These are phyloP conservation scores for Camelina neglecta DNA, from an alignment of 345 rosid species.

Conservation along the genomic window DNA sequence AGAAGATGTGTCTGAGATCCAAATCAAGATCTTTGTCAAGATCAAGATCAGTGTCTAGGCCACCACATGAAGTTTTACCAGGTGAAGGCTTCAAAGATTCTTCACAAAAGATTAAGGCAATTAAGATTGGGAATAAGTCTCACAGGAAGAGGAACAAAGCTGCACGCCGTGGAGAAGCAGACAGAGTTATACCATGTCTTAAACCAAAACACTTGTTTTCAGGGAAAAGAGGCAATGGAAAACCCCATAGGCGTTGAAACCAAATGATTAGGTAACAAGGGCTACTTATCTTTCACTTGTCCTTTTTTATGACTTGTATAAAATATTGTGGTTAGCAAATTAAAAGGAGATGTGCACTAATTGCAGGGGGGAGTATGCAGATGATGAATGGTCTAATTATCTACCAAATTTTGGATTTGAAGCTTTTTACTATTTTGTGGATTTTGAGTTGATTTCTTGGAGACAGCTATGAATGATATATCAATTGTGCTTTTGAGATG, in stretches of 20 bases:
- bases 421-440: neutral
- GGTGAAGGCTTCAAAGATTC: constrained; percentile 88
- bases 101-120: constrained; percentile 57
- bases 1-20: constrained; percentile 58
- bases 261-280: neutral
- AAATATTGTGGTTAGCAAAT: neutral
- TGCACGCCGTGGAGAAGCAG: constrained; percentile 77
- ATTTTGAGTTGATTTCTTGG: neutral
- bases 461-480: neutral
- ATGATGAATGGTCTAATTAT: neutral
- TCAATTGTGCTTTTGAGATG: constrained; percentile 56
- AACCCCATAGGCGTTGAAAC: constrained; percentile 57
- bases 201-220: constrained; percentile 67
- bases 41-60: constrained; percentile 51
- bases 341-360: neutral
- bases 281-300: neutral
- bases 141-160: constrained; percentile 68
- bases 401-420: neutral
- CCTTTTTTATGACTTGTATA: neutral
- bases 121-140: constrained; percentile 54
- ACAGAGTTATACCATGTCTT: constrained; percentile 61
- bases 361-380: neutral
- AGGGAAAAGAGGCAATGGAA: constrained; percentile 69
- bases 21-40: constrained; percentile 50
- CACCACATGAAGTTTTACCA: constrained; percentile 61